Conservation (phyloP, 225 moss, liverwort and hornwort species). For the Polytrichum commune region DNA sequence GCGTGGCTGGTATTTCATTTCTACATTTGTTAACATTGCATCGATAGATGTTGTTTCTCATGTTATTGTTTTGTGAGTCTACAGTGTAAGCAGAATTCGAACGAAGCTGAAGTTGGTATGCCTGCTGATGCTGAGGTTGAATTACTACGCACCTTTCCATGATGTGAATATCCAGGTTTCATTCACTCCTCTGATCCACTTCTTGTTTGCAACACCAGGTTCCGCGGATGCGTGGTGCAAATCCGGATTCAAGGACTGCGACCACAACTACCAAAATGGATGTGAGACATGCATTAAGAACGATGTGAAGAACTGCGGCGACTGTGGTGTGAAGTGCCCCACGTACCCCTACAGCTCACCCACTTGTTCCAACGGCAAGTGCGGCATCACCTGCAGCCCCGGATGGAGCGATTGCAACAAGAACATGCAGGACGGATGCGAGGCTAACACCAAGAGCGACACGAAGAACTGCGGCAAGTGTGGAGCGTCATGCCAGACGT, state of each 20-base stretch:
- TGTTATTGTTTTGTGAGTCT: too few species aligned
- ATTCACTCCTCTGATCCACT: too few species aligned
- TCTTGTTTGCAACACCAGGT: not conserved
- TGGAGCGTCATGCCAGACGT: not conserved
- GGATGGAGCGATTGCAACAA: conserved; percentile 5
- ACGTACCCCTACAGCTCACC: not conserved
- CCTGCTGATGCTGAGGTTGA: too few species aligned
- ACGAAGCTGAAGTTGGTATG: too few species aligned
- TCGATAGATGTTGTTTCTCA: too few species aligned
- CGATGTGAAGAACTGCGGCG: conserved; percentile 9
- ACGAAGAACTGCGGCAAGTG: not conserved
- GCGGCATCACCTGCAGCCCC: not conserved
- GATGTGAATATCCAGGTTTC: too few species aligned
- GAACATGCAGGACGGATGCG: not conserved
- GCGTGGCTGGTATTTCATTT: too few species aligned
- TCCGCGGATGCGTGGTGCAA: not conserved
- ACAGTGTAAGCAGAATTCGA: too few species aligned
- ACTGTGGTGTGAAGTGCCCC: conserved; percentile 1
- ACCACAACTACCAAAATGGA: conserved; percentile 1
- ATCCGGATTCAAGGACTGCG: conserved; percentile 1
- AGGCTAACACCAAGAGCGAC: not conserved
- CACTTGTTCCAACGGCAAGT: not conserved
- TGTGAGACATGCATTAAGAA: conserved; percentile 1
- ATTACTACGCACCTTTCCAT: too few species aligned
- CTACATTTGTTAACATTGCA: too few species aligned